phyloP scores from a whole-genome alignment of 139 green algal species.

The Chlamydomonas sp. region DNA sequence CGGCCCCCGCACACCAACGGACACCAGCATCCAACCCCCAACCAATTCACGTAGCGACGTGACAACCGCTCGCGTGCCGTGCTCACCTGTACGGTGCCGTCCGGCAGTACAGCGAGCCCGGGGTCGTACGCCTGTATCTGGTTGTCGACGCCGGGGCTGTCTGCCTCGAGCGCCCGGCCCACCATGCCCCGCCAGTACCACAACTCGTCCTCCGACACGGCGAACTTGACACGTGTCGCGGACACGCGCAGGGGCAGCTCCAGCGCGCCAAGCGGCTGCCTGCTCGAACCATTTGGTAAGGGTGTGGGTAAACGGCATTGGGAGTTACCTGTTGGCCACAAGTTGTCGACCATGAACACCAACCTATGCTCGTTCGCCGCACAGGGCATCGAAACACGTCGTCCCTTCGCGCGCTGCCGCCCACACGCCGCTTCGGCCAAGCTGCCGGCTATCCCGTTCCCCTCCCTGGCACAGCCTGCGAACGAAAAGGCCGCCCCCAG shows the following conservation, averaged over 20 bases:
- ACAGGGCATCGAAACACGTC: too few relatives aligned
- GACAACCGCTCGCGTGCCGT: too few relatives aligned
- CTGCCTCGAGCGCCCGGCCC: background rate
- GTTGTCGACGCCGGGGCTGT: background rate
- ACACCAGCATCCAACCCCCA: background rate
- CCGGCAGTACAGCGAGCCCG: background rate
- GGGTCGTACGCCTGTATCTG: background rate
- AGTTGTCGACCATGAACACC: too few relatives aligned
- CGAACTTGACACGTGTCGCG: background rate
- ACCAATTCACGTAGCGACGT: background rate
- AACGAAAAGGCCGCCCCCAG: too few relatives aligned
- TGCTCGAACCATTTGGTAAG: background rate
- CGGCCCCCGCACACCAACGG: background rate
- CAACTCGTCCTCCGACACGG: background rate
- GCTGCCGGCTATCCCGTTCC: too few relatives aligned
- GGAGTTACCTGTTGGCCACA: too few relatives aligned
- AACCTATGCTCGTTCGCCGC: too few relatives aligned
- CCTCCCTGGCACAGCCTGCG: too few relatives aligned
- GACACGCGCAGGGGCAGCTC: background rate
- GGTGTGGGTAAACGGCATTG: too few relatives aligned
- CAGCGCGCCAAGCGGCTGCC: background rate
- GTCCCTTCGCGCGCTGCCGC: too few relatives aligned
- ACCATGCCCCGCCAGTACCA: conserved; percentile 1
- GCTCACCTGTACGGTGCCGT: background rate
- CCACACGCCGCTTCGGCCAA: too few relatives aligned